Conservation (phyloP, 1,139 yeast genomes). For the Hemisphaericaspora xylofermentans region DNA sequence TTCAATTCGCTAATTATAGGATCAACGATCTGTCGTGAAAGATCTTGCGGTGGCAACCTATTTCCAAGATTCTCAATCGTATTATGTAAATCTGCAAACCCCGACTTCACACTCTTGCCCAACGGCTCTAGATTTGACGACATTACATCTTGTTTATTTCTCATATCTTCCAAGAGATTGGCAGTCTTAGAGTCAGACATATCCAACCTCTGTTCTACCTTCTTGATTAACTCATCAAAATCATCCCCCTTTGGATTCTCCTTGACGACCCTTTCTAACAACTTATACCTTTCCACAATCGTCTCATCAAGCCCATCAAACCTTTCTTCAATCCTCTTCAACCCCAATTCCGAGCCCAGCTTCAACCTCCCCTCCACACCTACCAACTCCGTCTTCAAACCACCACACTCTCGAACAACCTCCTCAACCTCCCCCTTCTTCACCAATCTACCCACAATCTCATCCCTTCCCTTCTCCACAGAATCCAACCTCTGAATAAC, state of each 20-base stretch:
- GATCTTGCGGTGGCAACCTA: conserved; percentile 17
- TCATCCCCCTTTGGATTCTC: neutral
- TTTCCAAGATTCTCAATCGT: conserved; percentile 6
- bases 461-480: too few relatives aligned
- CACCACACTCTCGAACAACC: too few relatives aligned
- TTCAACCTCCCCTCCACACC: too few relatives aligned
- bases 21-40: conserved; percentile 22
- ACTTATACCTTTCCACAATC: neutral
- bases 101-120: neutral
- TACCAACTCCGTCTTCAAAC: too few relatives aligned
- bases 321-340: conserved; percentile 2
- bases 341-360: too few relatives aligned
- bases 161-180: neutral
- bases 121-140: neutral
- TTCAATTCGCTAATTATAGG: conserved; percentile 28
- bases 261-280: neutral
- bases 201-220: neutral
- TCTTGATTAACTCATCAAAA: neutral
- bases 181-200: neutral
- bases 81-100: neutral
- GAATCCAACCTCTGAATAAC: conserved; percentile 22
- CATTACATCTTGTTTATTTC: neutral
- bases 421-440: too few relatives aligned
- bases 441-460: too few relatives aligned
- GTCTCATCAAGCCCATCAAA: neutral